Percentiles rank a stretch among this genome's conserved stretches.
These are phyloP conservation scores for Nakazawaea holstii DNA, from an alignment of 805 yeast genomes.

Conservation along the genomic window DNA sequence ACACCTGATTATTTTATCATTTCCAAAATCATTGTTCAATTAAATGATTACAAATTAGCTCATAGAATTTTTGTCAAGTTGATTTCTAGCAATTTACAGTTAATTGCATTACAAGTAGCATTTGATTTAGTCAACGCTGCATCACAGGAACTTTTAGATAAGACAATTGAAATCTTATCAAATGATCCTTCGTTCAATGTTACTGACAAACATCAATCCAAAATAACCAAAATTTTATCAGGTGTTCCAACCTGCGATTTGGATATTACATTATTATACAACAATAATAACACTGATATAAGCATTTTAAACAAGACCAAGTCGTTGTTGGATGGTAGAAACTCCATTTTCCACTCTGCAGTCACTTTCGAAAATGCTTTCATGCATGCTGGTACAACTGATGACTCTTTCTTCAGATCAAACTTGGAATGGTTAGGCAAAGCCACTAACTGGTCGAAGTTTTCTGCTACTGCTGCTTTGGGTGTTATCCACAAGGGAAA, in stretches of 20 bases:
- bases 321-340: slow-evolving; percentile 79
- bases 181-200: slow-evolving; percentile 20
- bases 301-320: slow-evolving; percentile 79
- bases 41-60: slow-evolving; percentile 74
- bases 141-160: slow-evolving; percentile 77
- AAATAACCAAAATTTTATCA: slow-evolving; percentile 65
- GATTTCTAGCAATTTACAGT: slow-evolving; percentile 40
- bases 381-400: slow-evolving; percentile 94
- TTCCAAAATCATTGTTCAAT: slow-evolving; percentile 81
- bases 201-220: slow-evolving; percentile 26
- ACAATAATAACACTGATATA: slow-evolving; percentile 83
- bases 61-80: slow-evolving; percentile 60
- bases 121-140: slow-evolving; percentile 92
- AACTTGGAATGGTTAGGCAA: slow-evolving; percentile 95
- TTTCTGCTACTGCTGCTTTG: slow-evolving; percentile 94
- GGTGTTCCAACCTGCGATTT: slow-evolving; percentile 95
- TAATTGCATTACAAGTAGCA: slow-evolving; percentile 86
- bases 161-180: slow-evolving; percentile 37
- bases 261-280: slow-evolving; percentile 80
- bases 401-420: slow-evolving; percentile 83
- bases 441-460: slow-evolving; percentile 98
- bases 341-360: slow-evolving; percentile 92
- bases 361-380: slow-evolving; percentile 93
- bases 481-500: slow-evolving; percentile 97
- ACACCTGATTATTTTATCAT: slow-evolving; percentile 78